Percentiles rank a stretch among this genome's conserved stretches.
Conservation (phyloP, 2,329 filamentous ascomycete species). For the Teratosphaeria viscida region DNA sequence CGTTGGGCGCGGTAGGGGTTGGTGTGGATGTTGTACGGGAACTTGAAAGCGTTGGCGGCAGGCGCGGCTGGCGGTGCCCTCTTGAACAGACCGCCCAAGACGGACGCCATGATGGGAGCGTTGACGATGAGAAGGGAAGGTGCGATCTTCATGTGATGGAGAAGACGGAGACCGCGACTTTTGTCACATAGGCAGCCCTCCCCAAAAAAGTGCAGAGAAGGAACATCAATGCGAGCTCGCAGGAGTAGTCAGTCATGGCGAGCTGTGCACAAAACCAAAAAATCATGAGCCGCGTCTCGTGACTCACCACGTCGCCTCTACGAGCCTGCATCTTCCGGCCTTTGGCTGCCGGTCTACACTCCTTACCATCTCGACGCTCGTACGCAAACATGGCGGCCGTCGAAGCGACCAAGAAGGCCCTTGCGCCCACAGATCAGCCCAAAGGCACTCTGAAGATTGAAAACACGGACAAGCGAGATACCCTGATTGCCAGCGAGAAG, state of each 20-base stretch:
- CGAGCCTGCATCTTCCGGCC: constrained; percentile 7
- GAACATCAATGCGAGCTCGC: neutral
- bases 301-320: constrained; percentile 20
- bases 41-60: constrained; percentile 11
- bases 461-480: constrained; percentile 78
- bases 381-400: constrained; percentile 36
- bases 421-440: constrained; percentile 44
- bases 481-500: constrained; percentile 73
- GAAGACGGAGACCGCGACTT: neutral
- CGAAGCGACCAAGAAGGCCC: constrained; percentile 41
- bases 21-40: constrained; percentile 32
- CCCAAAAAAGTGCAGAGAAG: neutral
- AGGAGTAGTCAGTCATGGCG: neutral
- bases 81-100: constrained; percentile 18
- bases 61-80: constrained; percentile 7
- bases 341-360: constrained; percentile 24
- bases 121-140: neutral
- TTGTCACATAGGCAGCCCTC: constrained; percentile 1
- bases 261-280: neutral
- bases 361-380: constrained; percentile 2
- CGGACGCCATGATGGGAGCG: constrained; percentile 9
- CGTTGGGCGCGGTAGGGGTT: constrained; percentile 58
- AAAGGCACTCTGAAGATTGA: constrained; percentile 57
- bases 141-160: neutral
- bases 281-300: neutral